phyloP scores from a whole-genome alignment of 345 rosid species.

The Aegle marmelos region DNA sequence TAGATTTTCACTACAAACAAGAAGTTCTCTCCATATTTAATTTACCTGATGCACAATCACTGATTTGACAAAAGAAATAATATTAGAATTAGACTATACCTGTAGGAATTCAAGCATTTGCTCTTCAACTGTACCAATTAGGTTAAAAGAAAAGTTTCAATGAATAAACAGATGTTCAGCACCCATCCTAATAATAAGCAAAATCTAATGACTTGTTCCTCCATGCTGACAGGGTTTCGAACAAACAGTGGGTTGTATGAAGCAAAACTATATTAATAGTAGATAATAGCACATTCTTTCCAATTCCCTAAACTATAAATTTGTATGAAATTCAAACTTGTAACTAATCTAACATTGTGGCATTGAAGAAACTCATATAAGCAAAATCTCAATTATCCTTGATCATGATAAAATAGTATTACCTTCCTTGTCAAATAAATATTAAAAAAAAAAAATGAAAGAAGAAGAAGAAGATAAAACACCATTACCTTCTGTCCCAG shows the following conservation, averaged over 20 bases:
- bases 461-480: too few relatives aligned
- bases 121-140: constrained; percentile 90
- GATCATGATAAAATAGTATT: not conserved
- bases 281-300: too few relatives aligned
- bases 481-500: constrained; percentile 87
- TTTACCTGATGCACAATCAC: not conserved
- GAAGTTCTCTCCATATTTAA: not conserved
- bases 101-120: constrained; percentile 83
- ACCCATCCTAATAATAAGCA: too few relatives aligned
- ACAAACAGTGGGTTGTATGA: not conserved
- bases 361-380: too few relatives aligned
- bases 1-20: not conserved
- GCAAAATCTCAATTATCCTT: not conserved
- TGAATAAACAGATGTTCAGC: too few relatives aligned
- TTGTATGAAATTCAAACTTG: too few relatives aligned
- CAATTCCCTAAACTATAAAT: too few relatives aligned
- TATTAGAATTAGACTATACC: constrained; percentile 33
- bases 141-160: too few relatives aligned
- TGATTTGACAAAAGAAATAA: not conserved
- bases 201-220: constrained; percentile 96
- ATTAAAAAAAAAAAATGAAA: too few relatives aligned
- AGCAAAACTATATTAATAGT: too few relatives aligned
- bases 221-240: constrained; percentile 55
- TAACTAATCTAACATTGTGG: too few relatives aligned
- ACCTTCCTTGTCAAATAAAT: not conserved